Base-by-base conservation (phyloP, 768 basidiomycete genomes). In the Saitozyma sp. region DNA sequence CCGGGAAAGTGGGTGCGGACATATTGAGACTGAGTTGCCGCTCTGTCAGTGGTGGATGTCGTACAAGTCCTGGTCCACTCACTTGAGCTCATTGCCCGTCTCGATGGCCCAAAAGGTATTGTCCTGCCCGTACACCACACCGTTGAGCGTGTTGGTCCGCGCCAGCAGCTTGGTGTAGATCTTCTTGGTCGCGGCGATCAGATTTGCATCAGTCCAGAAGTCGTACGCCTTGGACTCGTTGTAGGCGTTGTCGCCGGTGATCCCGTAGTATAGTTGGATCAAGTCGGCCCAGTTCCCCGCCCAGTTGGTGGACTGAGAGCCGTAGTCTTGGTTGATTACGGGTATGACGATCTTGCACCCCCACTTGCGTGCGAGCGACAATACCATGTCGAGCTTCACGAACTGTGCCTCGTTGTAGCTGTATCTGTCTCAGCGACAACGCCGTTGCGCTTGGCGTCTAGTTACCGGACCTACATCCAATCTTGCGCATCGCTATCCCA, bases 141-240 rank as follows among this genome's bases (percentile, higher is more conserved):
- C 50, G 20, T 52, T 52, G 11, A 52, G 10, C 11, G 50, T 13
- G 20, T 52, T 52, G 9, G 10, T 52, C 50, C 50, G 10, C 9
- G 13, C 20, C 50, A 52, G 20, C 10, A 52, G 20, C 50, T 52
- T 52, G 11, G 50, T 52, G 50, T 52, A 52, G 13, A 52, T 11
- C 20, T 52, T 52, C 50, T 52, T 52, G 11, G 50, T 52, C 13
- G 50, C 50, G 20, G 10, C 50, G 20, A 52, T 52, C 13, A 52
- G 20, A 10, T 11, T 10, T 10, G 13, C 10, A 20, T 52, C 50
- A 10, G 50, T 52, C 50, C 50, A 52, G 50, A 52, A 52, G 50
- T 52, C 20, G 50, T 52, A 52, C 10, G 20, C 50, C 20, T 52
- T 52, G 50, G 50, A 52, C 20, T 52, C 50, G 50, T 52, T 52